These are phyloP conservation scores for Myxozyma sirexii DNA, from an alignment of 805 yeast genomes.

Conservation along the genomic window DNA sequence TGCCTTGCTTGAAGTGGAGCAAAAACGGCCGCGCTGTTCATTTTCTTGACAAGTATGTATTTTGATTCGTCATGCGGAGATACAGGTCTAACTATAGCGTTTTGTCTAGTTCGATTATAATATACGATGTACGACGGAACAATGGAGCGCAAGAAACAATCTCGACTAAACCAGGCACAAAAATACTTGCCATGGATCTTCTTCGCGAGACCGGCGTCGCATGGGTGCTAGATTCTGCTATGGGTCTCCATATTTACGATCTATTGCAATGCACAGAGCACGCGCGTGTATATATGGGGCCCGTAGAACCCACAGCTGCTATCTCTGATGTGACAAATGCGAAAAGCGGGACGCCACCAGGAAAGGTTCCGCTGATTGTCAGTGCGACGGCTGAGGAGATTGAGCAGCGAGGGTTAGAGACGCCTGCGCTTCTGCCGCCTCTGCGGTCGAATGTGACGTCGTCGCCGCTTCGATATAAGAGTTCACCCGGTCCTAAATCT, in stretches of 20 bases:
- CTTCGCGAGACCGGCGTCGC: slow-evolving; percentile 31
- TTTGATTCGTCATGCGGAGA: neutral
- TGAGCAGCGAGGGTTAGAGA: neutral
- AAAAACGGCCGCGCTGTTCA: slow-evolving; percentile 33
- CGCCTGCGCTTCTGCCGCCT: neutral
- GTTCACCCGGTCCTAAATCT: neutral
- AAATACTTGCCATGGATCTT: slow-evolving; percentile 22
- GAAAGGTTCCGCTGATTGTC: neutral
- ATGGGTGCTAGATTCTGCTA: slow-evolving; percentile 27
- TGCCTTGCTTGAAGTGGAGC: slow-evolving; percentile 25
- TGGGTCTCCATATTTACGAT: slow-evolving; percentile 28
- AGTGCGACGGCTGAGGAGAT: neutral
- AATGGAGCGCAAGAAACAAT: slow-evolving; percentile 28
- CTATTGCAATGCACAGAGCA: slow-evolving; percentile 22
- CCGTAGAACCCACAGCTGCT: neutral
- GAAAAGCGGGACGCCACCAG: neutral
- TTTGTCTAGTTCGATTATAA: slow-evolving; percentile 13
- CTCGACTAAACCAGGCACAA: slow-evolving; percentile 6
- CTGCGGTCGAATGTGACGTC: neutral
- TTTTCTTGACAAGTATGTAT: slow-evolving; percentile 6
- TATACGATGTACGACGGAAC: slow-evolving; percentile 31
- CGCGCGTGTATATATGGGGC: slow-evolving; percentile 8
- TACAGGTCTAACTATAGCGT: neutral
- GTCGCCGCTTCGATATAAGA: neutral
- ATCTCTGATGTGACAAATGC: neutral